A percentile compares a stretch with the other conserved stretches of the same genome.
Conservation (phyloP, 2,329 filamentous ascomycete species). For the Alternaria alternata region DNA sequence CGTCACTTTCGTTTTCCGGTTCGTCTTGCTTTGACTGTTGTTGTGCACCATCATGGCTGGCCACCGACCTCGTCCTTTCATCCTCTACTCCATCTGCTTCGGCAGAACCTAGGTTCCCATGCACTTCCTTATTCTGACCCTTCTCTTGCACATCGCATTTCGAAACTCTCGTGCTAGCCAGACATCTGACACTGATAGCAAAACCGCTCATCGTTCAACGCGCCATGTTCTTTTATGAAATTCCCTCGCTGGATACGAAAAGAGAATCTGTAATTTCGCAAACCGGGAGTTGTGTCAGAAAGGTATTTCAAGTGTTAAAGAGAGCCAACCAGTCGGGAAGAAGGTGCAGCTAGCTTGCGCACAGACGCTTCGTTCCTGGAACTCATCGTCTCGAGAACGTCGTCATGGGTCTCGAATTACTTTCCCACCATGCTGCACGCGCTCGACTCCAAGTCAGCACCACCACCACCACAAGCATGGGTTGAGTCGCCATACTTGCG, state of each 20-base stretch:
- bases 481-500: constrained; percentile 59
- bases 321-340: neutral
- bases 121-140: neutral
- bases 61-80: too few species aligned
- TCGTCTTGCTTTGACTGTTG: neutral
- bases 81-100: neutral
- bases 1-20: neutral
- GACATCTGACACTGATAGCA: constrained; percentile 26
- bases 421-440: constrained; percentile 41
- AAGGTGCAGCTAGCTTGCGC: constrained; percentile 25
- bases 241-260: neutral
- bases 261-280: too few species aligned
- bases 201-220: constrained; percentile 23
- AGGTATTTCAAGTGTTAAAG: neutral
- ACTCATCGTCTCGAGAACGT: neutral
- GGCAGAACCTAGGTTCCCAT: neutral
- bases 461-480: constrained; percentile 35
- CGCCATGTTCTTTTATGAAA: neutral
- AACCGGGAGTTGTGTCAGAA: neutral
- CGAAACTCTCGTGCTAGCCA: constrained; percentile 31
- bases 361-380: constrained; percentile 27
- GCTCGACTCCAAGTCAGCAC: constrained; percentile 33
- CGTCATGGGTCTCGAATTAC: constrained; percentile 14
- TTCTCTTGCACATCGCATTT: constrained; percentile 5
- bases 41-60: neutral